A percentile compares a stretch with the other conserved stretches of the same genome.
Conservation (phyloP, 805 yeast genomes). For the Ogataea trehaloabstinens region DNA sequence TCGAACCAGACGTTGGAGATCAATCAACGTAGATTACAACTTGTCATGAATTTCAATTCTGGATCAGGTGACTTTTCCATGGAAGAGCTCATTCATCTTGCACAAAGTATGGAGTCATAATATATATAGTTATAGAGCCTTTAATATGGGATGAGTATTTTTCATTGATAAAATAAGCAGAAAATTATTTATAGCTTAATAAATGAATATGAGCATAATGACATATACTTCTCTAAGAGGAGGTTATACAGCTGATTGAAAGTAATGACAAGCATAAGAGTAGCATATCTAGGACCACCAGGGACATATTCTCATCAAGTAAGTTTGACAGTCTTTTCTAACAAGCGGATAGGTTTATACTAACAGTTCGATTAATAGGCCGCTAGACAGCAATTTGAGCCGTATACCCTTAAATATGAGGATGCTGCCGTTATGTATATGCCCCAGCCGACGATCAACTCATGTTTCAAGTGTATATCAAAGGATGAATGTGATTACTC, state of each 20-base stretch:
- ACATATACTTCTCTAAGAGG: too few relatives aligned
- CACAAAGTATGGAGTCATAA: constrained; percentile 63
- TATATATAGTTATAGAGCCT: constrained; percentile 10
- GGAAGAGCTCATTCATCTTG: constrained; percentile 65
- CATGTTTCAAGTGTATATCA: constrained; percentile 59
- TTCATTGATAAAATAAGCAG: not conserved
- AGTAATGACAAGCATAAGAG: constrained; percentile 33
- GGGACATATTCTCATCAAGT: constrained; percentile 95
- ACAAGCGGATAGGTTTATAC: too few relatives aligned
- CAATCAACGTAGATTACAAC: constrained; percentile 46
- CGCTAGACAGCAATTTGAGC: constrained; percentile 41
- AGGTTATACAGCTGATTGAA: not conserved
- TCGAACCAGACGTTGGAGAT: constrained; percentile 41
- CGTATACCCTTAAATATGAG: constrained; percentile 11
- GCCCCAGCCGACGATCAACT: constrained; percentile 45
- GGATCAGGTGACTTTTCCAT: constrained; percentile 68
- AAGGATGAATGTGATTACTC: constrained; percentile 56
- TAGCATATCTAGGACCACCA: constrained; percentile 82
- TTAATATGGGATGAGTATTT: not conserved
- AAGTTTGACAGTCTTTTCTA: constrained; percentile 21
- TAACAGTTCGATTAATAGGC: too few relatives aligned
- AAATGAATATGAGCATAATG: too few relatives aligned
- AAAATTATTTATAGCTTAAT: not conserved
- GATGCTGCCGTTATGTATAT: constrained; percentile 23
- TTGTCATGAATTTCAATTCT: constrained; percentile 65